phyloP scores from a whole-genome alignment of 2,329 filamentous ascomycete genomes.

The Metarhizium robertsii region DNA sequence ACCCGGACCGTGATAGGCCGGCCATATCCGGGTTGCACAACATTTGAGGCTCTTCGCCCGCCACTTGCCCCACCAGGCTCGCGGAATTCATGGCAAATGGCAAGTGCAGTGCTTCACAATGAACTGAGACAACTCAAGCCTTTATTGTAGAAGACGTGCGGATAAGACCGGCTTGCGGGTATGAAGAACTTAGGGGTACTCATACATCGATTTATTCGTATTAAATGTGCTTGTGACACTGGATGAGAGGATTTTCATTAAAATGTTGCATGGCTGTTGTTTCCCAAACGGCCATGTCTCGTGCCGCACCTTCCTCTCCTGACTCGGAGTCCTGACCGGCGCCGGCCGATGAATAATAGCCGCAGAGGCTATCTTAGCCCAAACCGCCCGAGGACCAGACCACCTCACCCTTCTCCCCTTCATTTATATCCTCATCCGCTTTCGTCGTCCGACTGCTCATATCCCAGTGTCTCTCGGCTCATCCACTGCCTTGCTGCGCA shows the following conservation, averaged over 20 bases:
- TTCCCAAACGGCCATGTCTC: not conserved
- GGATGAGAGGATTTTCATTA: not conserved
- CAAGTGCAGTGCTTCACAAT: not conserved
- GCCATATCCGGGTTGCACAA: not conserved
- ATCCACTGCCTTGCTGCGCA: not conserved
- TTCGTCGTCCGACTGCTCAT: not conserved
- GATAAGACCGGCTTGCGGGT: too few relatives aligned
- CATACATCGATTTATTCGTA: too few relatives aligned
- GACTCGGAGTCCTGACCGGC: not conserved
- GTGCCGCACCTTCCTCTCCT: not conserved
- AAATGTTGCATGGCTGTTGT: not conserved
- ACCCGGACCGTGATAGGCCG: not conserved
- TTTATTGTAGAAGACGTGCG: too few relatives aligned
- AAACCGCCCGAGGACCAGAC: not conserved
- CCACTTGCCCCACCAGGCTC: not conserved
- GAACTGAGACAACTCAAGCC: too few relatives aligned
- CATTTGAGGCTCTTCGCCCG: not conserved
- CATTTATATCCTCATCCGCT: not conserved
- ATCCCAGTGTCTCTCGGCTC: not conserved
- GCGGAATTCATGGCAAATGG: not conserved
- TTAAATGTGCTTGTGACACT: not conserved
- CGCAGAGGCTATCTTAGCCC: not conserved
- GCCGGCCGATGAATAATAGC: not conserved
- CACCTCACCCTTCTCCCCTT: not conserved
- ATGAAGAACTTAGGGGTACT: too few relatives aligned